Conservation (phyloP, 164 flowering plant genomes). For the Aristolochia californica region DNA sequence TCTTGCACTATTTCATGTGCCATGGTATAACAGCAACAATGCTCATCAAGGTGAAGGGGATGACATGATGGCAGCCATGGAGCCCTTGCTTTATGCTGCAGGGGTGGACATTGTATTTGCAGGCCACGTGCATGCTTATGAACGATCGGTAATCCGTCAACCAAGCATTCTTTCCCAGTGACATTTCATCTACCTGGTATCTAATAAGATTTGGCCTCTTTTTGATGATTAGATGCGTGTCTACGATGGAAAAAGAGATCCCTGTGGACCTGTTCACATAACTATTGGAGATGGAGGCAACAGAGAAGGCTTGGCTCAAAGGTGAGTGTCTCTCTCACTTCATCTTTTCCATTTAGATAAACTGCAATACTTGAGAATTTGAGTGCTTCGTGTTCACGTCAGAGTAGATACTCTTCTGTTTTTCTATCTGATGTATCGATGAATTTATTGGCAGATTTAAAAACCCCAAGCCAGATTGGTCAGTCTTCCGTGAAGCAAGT, state of each 20-base stretch:
- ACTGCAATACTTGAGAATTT: too few relatives aligned
- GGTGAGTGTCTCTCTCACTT: slow-evolving; percentile 25
- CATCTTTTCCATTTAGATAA: neutral
- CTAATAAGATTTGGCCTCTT: slow-evolving; percentile 3
- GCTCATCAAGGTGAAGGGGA: slow-evolving; percentile 95
- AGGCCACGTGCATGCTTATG: slow-evolving; percentile 98
- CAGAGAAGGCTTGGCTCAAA: slow-evolving; percentile 83
- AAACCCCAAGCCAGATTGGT: slow-evolving; percentile 76
- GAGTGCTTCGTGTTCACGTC: neutral
- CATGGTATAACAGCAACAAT: slow-evolving; percentile 89
- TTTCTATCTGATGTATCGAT: neutral
- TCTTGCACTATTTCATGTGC: slow-evolving; percentile 82
- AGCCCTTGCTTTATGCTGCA: slow-evolving; percentile 80
- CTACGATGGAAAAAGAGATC: slow-evolving; percentile 48
- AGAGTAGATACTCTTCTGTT: neutral
- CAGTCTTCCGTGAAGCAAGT: slow-evolving; percentile 92
- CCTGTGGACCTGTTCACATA: slow-evolving; percentile 84
- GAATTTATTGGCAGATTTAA: slow-evolving; percentile 35
- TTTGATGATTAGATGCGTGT: slow-evolving; percentile 51
- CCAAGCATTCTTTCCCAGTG: neutral
- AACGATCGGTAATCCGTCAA: slow-evolving; percentile 56
- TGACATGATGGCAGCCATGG: slow-evolving; percentile 78
- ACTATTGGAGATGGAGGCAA: slow-evolving; percentile 99
- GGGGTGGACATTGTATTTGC: slow-evolving; percentile 75
- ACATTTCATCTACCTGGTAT: neutral